Conservation (phyloP, 768 basidiomycete species). For the Russula sp. region DNA sequence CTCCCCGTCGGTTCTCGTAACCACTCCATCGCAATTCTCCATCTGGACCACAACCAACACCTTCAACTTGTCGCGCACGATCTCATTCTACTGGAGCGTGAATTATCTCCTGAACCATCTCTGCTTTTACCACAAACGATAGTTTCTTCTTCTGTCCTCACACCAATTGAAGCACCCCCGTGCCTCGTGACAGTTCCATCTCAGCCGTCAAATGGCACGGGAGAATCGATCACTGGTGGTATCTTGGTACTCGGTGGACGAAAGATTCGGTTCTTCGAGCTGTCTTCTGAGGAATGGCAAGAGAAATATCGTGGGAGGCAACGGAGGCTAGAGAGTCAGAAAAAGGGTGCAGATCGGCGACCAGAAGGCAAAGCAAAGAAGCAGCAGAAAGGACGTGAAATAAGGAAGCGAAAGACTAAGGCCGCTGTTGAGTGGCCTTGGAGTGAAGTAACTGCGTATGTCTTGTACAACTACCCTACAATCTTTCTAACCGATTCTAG, state of each 20-base stretch:
- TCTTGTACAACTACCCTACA: constrained; percentile 2
- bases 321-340: constrained; percentile 44
- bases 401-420: constrained; percentile 45
- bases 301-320: constrained; percentile 50
- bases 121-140: constrained; percentile 43
- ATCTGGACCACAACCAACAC: constrained; percentile 52
- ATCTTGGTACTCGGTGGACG: constrained; percentile 63
- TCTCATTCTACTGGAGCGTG: constrained; percentile 40
- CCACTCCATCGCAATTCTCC: constrained; percentile 56
- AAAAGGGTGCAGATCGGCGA: constrained; percentile 37
- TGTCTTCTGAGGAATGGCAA: constrained; percentile 40
- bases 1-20: constrained; percentile 39
- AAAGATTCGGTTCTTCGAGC: constrained; percentile 55
- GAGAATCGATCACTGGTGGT: constrained; percentile 47
- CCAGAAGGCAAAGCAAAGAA: constrained; percentile 41
- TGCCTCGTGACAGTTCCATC: constrained; percentile 30
- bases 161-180: constrained; percentile 22
- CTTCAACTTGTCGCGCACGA: constrained; percentile 61
- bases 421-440: constrained; percentile 68
- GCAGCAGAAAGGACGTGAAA: constrained; percentile 52
- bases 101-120: constrained; percentile 44
- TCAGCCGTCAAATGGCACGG: constrained; percentile 28
- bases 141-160: constrained; percentile 43
- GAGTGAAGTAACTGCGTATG: constrained; percentile 64
- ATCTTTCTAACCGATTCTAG: constrained; percentile 28